A percentile compares a stretch with the other conserved stretches of the same genome.
Conservation (phyloP, 768 basidiomycete genomes). For the Xerocomellus dryophilus region DNA sequence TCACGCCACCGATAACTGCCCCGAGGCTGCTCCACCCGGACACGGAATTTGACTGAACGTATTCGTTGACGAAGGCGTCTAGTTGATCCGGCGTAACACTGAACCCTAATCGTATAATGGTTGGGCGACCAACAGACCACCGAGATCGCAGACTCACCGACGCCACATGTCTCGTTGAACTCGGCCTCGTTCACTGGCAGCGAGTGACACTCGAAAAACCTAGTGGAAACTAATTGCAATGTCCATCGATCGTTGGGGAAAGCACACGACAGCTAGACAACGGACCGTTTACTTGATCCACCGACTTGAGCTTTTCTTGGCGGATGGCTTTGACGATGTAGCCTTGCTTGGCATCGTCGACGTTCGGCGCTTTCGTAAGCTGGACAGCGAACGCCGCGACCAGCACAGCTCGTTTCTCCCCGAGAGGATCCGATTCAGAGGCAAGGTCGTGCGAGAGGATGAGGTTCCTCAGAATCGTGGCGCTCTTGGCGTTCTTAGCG, state of each 20-base stretch:
- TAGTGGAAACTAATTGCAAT: constrained; percentile 48
- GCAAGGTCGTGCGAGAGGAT: constrained; percentile 55
- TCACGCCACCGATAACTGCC: constrained; percentile 59
- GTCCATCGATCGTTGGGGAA: constrained; percentile 2
- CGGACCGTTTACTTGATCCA: constrained; percentile 87
- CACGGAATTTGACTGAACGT: constrained; percentile 52
- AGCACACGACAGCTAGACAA: constrained; percentile 1
- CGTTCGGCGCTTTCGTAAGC: constrained; percentile 49
- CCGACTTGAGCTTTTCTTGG: constrained; percentile 68
- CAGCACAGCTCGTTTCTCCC: constrained; percentile 76
- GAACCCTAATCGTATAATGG: constrained; percentile 57
- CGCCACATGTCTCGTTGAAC: constrained; percentile 80
- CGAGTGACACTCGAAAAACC: constrained; percentile 63
- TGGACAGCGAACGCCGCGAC: constrained; percentile 64
- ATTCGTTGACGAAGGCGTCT: constrained; percentile 48
- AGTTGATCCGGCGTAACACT: constrained; percentile 69
- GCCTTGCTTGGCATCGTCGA: constrained; percentile 53
- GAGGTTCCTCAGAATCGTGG: constrained; percentile 63
- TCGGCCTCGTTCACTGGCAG: constrained; percentile 61
- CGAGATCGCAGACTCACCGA: constrained; percentile 56
- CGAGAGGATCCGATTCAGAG: constrained; percentile 40
- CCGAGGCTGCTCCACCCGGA: constrained; percentile 78
- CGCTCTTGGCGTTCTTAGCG: constrained; percentile 75
- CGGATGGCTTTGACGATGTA: constrained; percentile 68
- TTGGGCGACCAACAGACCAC: neutral